Percentiles rank a stretch among this genome's conserved stretches.
These are phyloP conservation scores for Fusarium musae DNA, from an alignment of 2,329 filamentous ascomycete species.

Conservation along the genomic window DNA sequence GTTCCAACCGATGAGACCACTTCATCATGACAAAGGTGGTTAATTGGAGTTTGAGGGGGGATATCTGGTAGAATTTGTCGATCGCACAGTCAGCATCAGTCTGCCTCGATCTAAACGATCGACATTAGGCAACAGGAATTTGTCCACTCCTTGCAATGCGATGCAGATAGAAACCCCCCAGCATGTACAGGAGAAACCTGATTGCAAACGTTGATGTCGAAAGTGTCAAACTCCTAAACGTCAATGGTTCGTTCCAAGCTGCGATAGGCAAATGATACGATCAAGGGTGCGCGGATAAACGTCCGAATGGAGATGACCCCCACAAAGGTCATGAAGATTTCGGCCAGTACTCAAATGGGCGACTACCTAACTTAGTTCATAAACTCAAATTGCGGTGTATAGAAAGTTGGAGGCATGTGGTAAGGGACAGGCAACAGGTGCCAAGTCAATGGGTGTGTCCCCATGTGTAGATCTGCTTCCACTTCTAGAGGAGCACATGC, in stretches of 20 bases:
- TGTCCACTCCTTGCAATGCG: background rate
- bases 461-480: slow-evolving; percentile 34
- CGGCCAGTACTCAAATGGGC: background rate
- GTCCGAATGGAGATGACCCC: slow-evolving; percentile 14
- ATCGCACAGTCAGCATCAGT: slow-evolving; percentile 20
- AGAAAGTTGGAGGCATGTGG: background rate
- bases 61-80: background rate
- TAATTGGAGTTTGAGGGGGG: background rate
- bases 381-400: slow-evolving; percentile 27
- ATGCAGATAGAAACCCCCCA: background rate
- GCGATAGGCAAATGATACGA: slow-evolving; percentile 1
- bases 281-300: slow-evolving; percentile 7
- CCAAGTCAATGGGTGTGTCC: slow-evolving; percentile 12
- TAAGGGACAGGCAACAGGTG: slow-evolving; percentile 6
- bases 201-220: background rate
- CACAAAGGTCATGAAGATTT: background rate
- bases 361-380: background rate
- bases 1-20: slow-evolving; percentile 6
- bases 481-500: slow-evolving; percentile 12
- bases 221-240: background rate
- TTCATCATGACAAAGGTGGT: background rate
- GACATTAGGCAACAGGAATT: slow-evolving; percentile 2
- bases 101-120: background rate
- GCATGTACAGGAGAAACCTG: background rate
- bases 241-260: background rate